Conservation (phyloP, 148 eudicot species). For the Rhododendron griersonianum region DNA sequence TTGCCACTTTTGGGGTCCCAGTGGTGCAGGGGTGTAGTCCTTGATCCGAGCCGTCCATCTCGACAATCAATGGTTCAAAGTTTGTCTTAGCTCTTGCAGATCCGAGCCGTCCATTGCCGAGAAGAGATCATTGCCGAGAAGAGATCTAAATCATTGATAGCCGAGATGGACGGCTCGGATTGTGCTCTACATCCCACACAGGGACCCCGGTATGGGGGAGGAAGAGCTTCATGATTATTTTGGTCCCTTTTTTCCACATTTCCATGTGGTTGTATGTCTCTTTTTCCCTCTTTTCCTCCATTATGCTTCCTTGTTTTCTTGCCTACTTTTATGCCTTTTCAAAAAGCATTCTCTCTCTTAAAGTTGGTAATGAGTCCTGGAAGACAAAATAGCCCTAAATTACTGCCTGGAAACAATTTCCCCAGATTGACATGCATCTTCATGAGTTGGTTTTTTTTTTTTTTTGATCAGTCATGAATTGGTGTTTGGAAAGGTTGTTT, state of each 20-base stretch:
- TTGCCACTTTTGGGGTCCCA: too few species aligned
- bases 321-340: constrained; percentile 15
- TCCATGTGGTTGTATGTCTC: constrained; percentile 43
- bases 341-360: neutral
- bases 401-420: neutral
- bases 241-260: constrained; percentile 21
- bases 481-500: neutral
- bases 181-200: too few species aligned
- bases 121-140: too few species aligned
- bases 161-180: too few species aligned
- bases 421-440: neutral
- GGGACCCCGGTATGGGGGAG: neutral
- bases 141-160: too few species aligned
- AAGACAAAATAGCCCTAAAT: neutral
- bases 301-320: constrained; percentile 19
- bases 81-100: too few species aligned
- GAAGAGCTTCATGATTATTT: constrained; percentile 1
- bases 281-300: constrained; percentile 20
- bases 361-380: neutral
- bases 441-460: neutral
- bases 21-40: too few species aligned
- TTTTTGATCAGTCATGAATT: neutral
- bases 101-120: too few species aligned
- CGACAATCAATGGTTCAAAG: too few species aligned
- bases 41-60: neutral